Base-by-base conservation (phyloP, 1,139 yeast genomes). In the Hemisphaericaspora subhashii region DNA sequence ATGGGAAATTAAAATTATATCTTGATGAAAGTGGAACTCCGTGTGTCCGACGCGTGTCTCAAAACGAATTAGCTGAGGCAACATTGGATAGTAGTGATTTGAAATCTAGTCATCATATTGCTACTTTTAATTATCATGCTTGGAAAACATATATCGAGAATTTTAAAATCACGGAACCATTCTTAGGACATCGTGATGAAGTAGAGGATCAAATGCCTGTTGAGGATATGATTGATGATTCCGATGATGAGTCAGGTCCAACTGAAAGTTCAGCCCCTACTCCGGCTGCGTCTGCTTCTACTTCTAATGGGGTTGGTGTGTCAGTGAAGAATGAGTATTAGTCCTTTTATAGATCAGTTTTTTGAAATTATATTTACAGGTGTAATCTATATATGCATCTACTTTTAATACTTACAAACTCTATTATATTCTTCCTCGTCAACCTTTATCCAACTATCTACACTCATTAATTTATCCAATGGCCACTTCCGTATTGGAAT, bases 401-500 rank as follows among this genome's bases (percentile, higher is more conserved):
- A n/a, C 31, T 17, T 27, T 32, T 38, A 30, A 30, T 42, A 45
- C 42, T 43, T 44, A 39, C 48, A 40, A 27, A 46, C 41, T 36
- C 40, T 39, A 31, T 41, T 36, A 36, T 32, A 40, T 33, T 52
- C 54, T 10, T 40, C 40, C 8, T 49, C 47, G 17, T 36, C 40
- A 25, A 59, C 52, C 10, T 46, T 41, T 13, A 45, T 54, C 86
- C 86, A 81, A 1, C 81, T 82, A 8, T 68, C 74, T 2, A 72
- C 73, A 1, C 59, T 48, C 11, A 70, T 51, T 21, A 84, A 54
- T 11, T 76, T 69, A 38, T 70, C 59, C 46, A 85, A 56, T 1
- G 95, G 90, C 96, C 96, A 87, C 59, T 79, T 85, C 33, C 88
- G 67, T 2, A 79, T 64, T 1, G 94, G 90, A 9, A 72, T 54